A percentile compares a stretch with the other conserved stretches of the same genome.
Conservation (phyloP, 768 basidiomycete species). For the Lepiota venenata region DNA sequence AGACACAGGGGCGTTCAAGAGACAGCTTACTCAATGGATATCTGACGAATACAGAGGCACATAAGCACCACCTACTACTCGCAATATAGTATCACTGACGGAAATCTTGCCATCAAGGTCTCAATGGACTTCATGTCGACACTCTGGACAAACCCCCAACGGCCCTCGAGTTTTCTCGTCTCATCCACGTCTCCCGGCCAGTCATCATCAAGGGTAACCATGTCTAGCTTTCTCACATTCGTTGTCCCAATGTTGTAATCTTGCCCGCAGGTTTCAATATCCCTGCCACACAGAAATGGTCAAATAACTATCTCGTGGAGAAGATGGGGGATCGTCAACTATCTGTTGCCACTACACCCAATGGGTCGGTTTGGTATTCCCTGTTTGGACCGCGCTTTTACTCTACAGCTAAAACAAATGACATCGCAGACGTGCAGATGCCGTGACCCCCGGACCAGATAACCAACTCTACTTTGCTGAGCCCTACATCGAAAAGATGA, state of each 20-base stretch:
- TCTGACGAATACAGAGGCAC: slow-evolving; percentile 42
- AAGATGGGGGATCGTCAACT: slow-evolving; percentile 51
- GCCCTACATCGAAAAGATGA: slow-evolving; percentile 67
- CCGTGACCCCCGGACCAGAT: slow-evolving; percentile 52
- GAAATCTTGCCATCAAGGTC: slow-evolving; percentile 31
- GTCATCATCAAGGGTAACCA: slow-evolving; percentile 64
- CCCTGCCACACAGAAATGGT: slow-evolving; percentile 58
- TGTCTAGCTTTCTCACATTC: neutral
- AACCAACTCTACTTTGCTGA: slow-evolving; percentile 70
- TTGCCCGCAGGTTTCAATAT: slow-evolving; percentile 41
- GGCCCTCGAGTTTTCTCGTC: slow-evolving; percentile 62
- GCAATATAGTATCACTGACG: neutral
- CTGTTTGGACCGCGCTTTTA: neutral
- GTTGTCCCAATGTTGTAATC: neutral
- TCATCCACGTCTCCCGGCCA: slow-evolving; percentile 69
- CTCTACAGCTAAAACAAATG: slow-evolving; percentile 13
- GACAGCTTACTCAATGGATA: slow-evolving; percentile 21
- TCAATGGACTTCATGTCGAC: slow-evolving; percentile 54
- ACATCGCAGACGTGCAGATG: slow-evolving; percentile 65
- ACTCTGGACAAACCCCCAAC: slow-evolving; percentile 55
- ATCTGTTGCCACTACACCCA: slow-evolving; percentile 79
- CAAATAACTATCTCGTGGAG: slow-evolving; percentile 55
- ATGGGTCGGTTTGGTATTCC: slow-evolving; percentile 54
- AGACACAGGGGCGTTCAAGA: neutral
- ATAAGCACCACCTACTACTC: slow-evolving; percentile 12